Conservation (phyloP, 2,329 filamentous ascomycete genomes). For the Pseudofabraea citricarpa region DNA sequence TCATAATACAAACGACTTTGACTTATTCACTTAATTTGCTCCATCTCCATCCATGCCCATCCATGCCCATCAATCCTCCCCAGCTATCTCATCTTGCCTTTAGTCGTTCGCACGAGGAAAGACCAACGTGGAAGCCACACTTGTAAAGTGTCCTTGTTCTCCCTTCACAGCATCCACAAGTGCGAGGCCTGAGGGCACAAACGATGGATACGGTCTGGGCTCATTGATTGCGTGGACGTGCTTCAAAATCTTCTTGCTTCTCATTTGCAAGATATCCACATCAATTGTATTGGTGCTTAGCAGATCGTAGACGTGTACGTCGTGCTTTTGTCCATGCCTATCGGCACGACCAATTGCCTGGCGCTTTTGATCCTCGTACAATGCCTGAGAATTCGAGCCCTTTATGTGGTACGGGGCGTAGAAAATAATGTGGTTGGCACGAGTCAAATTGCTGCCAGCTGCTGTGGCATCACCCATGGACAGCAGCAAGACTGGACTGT, state of each 20-base stretch:
- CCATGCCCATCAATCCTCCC: too few species aligned
- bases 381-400: slow-evolving; percentile 36
- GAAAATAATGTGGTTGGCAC: slow-evolving; percentile 62
- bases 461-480: slow-evolving; percentile 52
- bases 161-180: too few species aligned
- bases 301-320: slow-evolving; percentile 52
- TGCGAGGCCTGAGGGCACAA: too few species aligned
- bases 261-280: slow-evolving; percentile 36
- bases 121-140: too few species aligned
- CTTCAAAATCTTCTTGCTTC: slow-evolving; percentile 19
- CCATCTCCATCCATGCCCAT: too few species aligned
- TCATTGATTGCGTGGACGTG: too few species aligned
- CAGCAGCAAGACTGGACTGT: slow-evolving; percentile 49
- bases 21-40: too few species aligned
- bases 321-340: slow-evolving; percentile 51
- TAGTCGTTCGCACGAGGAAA: too few species aligned
- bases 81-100: too few species aligned
- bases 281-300: slow-evolving; percentile 38
- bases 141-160: too few species aligned
- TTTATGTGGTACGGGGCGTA: slow-evolving; percentile 46
- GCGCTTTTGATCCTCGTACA: slow-evolving; percentile 53
- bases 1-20: too few species aligned
- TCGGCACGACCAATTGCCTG: slow-evolving; percentile 59
- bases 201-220: too few species aligned
- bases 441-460: slow-evolving; percentile 58